These are phyloP conservation scores for Skeletonema tropicum DNA, from an alignment of 108 stramenopile genomes.

Conservation along the genomic window DNA sequence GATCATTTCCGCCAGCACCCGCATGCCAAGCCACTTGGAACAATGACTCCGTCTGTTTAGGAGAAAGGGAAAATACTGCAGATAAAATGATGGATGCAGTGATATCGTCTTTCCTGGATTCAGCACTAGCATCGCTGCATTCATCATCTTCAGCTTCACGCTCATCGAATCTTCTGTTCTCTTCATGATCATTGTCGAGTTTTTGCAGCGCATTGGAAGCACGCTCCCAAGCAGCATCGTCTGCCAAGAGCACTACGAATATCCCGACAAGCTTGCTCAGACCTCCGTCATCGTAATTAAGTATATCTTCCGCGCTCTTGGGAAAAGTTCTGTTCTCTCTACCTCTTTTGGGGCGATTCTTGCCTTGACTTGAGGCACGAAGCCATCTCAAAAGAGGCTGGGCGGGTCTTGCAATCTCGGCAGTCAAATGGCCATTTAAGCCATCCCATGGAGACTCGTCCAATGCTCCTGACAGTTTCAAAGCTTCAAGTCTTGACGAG, in stretches of 20 bases:
- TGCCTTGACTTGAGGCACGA: slow-evolving; percentile 7
- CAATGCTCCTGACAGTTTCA: slow-evolving; percentile 26
- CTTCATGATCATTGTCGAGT: neutral
- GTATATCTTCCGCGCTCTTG: neutral
- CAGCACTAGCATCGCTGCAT: neutral
- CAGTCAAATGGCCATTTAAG: slow-evolving; percentile 17
- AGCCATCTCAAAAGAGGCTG: neutral
- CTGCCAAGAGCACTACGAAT: slow-evolving; percentile 24
- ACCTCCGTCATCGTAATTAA: slow-evolving; percentile 27
- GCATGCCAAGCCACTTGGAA: slow-evolving; percentile 9
- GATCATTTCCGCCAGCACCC: slow-evolving; percentile 26
- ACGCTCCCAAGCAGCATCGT: slow-evolving; percentile 21
- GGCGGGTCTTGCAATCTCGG: slow-evolving; percentile 12
- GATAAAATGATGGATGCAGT: slow-evolving; percentile 20
- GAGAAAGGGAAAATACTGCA: slow-evolving; percentile 4
- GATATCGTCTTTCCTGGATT: slow-evolving; percentile 30
- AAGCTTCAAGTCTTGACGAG: slow-evolving; percentile 16
- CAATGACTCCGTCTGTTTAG: slow-evolving; percentile 3
- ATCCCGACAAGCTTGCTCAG: slow-evolving; percentile 31
- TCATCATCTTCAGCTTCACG: slow-evolving; percentile 12
- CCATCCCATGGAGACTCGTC: slow-evolving; percentile 40
- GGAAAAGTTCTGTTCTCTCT: neutral
- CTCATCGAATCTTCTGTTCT: neutral
- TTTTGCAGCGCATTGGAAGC: slow-evolving; percentile 11
- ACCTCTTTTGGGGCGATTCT: neutral